These are phyloP conservation scores for Aspergillus taichungensis DNA, from an alignment of 495 filamentous ascomycete genomes.

Conservation along the genomic window DNA sequence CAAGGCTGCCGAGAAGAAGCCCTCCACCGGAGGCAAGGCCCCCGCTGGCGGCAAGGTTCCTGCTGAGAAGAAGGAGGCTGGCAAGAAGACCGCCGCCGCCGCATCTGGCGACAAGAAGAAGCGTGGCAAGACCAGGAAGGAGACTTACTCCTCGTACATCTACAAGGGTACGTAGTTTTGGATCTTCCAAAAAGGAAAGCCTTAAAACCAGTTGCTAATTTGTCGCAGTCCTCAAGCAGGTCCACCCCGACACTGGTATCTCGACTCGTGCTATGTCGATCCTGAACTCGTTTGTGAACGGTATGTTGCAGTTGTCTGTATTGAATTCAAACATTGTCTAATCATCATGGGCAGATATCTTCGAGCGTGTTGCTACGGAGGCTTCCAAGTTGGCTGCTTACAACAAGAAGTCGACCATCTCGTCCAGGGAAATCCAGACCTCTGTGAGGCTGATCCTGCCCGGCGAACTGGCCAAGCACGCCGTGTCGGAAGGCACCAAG, in stretches of 20 bases:
- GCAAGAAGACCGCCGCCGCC: conserved; percentile 90
- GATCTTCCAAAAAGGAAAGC: conserved; percentile 1
- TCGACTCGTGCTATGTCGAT: conserved; percentile 99
- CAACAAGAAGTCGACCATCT: conserved; percentile 99
- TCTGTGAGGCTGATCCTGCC: conserved; percentile 96
- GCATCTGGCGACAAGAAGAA: conserved; percentile 98
- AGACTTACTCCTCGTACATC: conserved; percentile 99
- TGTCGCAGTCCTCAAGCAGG: conserved; percentile 89
- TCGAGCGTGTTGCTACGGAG: conserved; percentile 98
- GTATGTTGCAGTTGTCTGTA: conserved; percentile 42
- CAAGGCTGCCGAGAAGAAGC: conserved; percentile 94
- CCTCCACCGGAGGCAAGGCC: conserved; percentile 92
- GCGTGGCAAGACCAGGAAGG: conserved; percentile 99
- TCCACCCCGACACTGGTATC: conserved; percentile 99
- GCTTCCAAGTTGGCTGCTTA: conserved; percentile 98
- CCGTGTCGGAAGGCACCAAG: conserved; percentile 99
- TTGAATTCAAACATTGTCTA: no score
- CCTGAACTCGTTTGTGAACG: conserved; percentile 99
- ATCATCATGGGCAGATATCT: conserved; percentile 61
- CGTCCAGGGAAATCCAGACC: conserved; percentile 97
- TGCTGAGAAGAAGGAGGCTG: conserved; percentile 98
- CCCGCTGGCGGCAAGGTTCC: conserved; percentile 77
- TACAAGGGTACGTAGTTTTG: conserved; percentile 78
- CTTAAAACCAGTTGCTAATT: conserved; percentile 31
- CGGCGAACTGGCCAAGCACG: conserved; percentile 98